phyloP scores from a whole-genome alignment of 805 yeast species.

The Wickerhamiella australiensis region DNA sequence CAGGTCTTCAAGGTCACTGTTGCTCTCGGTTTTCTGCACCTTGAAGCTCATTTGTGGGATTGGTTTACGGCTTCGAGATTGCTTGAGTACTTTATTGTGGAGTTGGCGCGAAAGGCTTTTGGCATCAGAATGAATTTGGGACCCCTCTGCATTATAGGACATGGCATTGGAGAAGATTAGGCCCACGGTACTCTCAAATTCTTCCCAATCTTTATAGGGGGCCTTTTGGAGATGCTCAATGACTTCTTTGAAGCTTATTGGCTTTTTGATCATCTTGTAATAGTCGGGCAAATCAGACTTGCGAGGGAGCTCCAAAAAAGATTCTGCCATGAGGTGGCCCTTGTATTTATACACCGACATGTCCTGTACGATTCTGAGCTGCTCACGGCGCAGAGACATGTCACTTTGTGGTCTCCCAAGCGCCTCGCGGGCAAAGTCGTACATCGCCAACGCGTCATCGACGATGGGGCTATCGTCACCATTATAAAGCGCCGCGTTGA shows the following conservation, averaged over 20 bases:
- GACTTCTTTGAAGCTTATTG: slow-evolving; percentile 60
- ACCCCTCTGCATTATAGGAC: slow-evolving; percentile 59
- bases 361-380: slow-evolving; percentile 19
- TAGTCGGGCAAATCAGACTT: slow-evolving; percentile 68
- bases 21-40: slow-evolving; percentile 15
- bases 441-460: slow-evolving; percentile 46
- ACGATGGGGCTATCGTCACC: slow-evolving; percentile 57
- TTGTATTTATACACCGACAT: slow-evolving; percentile 22
- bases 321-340: slow-evolving; percentile 45
- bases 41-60: background rate
- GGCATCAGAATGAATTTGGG: slow-evolving; percentile 65
- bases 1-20: slow-evolving; percentile 23
- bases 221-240: slow-evolving; percentile 40
- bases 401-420: slow-evolving; percentile 28
- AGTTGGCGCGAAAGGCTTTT: slow-evolving; percentile 44
- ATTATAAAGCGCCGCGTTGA: slow-evolving; percentile 63
- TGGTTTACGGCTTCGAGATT: slow-evolving; percentile 8
- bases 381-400: slow-evolving; percentile 19
- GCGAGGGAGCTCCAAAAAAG: slow-evolving; percentile 66
- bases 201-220: slow-evolving; percentile 43
- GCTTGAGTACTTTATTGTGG: slow-evolving; percentile 21
- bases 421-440: slow-evolving; percentile 44
- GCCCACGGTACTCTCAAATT: slow-evolving; percentile 45
- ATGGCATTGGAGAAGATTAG: slow-evolving; percentile 71
- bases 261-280: slow-evolving; percentile 54